These are phyloP conservation scores for Corylus americana DNA, from an alignment of 306 rosid genomes.

Conservation along the genomic window DNA sequence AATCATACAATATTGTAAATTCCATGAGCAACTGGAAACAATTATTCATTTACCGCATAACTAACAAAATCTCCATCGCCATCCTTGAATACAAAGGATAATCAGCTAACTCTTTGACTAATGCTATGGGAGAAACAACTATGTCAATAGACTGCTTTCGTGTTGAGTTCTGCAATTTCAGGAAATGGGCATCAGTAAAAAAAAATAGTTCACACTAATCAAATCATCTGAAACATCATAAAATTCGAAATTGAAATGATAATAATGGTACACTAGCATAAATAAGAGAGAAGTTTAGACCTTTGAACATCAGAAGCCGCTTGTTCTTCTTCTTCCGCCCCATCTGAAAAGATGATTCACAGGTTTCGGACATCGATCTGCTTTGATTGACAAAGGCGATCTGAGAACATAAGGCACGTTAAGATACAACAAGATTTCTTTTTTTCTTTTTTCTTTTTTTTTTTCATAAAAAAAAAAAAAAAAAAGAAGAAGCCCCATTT, in stretches of 20 bases:
- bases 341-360: not conserved
- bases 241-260: not conserved
- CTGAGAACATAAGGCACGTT: not conserved
- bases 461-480: not conserved
- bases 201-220: not conserved
- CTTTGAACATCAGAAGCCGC: slow-evolving; percentile 5
- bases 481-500: too few species aligned
- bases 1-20: not conserved
- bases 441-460: too few species aligned
- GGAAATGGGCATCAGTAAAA: not conserved
- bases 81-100: not conserved
- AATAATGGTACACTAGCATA: not conserved
- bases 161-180: not conserved
- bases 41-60: not conserved
- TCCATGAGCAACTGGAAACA: not conserved
- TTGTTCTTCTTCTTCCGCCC: slow-evolving; percentile 7
- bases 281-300: not conserved
- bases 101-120: not conserved
- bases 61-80: not conserved
- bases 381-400: not conserved
- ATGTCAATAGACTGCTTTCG: not conserved
- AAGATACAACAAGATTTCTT: not conserved
- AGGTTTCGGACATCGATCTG: not conserved
- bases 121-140: not conserved
- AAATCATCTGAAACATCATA: not conserved